A percentile compares a stretch with the other conserved stretches of the same genome.
Evolutionary conservation across 2,329 filamentous ascomycete genomes (phyloP).

Genomic region (Amphichorda felina): DNA sequence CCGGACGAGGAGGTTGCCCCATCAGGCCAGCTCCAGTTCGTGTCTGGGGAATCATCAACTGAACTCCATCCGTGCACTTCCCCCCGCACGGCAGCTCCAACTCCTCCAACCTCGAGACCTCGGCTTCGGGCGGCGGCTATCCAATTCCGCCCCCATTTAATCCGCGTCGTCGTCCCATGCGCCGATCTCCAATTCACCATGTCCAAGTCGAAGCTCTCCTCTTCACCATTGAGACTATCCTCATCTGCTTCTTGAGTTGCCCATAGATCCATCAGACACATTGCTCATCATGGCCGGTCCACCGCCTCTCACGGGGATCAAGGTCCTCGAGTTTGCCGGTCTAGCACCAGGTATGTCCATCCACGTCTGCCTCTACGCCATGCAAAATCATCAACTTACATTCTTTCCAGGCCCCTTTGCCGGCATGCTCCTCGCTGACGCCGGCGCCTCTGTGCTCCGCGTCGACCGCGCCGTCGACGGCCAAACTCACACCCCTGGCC

Average conservation of each 20-base stretch:
- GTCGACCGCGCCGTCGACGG: slow-evolving; percentile 55
- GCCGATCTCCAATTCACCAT: not conserved
- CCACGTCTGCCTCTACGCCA: not conserved
- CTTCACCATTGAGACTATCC: not conserved
- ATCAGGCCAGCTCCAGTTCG: not conserved
- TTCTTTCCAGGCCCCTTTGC: slow-evolving; percentile 63
- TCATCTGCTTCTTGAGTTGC: not conserved
- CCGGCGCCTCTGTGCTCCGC: slow-evolving; percentile 77
- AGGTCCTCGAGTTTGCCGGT: slow-evolving; percentile 48
- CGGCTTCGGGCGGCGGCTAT: not conserved
- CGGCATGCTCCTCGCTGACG: slow-evolving; percentile 79
- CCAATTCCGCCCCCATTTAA: not conserved
- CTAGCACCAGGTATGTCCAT: slow-evolving; percentile 44
- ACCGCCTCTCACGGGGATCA: slow-evolving; percentile 34
- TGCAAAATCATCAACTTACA: not conserved
- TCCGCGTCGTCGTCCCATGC: not conserved
- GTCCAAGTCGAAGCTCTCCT: not conserved
- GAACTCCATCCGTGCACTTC: too few relatives aligned
- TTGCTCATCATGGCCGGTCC: slow-evolving; percentile 12
- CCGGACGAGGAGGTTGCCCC: not conserved
- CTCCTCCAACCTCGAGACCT: slow-evolving; percentile 1
- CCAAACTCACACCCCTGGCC: slow-evolving; percentile 22
- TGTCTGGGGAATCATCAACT: too few relatives aligned
- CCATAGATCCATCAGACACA: not conserved
- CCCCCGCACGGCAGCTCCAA: too few relatives aligned